Evolutionary conservation across 2,329 filamentous ascomycete species (phyloP).

Genomic region (Leptographium radiaticola): DNA sequence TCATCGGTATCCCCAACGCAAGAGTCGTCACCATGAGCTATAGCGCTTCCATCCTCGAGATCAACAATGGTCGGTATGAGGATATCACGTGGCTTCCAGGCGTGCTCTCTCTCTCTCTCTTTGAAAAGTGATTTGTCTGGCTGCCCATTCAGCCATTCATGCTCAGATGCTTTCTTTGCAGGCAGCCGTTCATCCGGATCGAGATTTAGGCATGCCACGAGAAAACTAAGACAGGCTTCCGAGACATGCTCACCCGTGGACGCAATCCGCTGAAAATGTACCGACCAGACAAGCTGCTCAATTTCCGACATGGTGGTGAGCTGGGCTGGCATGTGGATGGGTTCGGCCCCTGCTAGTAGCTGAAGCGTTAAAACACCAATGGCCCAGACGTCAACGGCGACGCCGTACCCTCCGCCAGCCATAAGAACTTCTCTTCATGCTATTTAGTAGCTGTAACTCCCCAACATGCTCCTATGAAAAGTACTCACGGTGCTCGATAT

Average conservation of each 20-base stretch:
- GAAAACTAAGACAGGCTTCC: constrained; percentile 6
- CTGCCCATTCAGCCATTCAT: constrained; percentile 8
- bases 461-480: too few species aligned
- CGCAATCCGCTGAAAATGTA: constrained; percentile 1
- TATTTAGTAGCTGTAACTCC: neutral
- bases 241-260: constrained; percentile 5
- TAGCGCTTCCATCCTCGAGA: neutral
- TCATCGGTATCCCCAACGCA: neutral
- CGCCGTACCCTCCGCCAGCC: constrained; percentile 16
- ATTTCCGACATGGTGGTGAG: constrained; percentile 6
- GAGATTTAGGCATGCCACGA: constrained; percentile 7
- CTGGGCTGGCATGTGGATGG: constrained; percentile 10
- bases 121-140: constrained; percentile 3
- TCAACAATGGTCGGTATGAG: constrained; percentile 9
- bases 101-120: constrained; percentile 1
- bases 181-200: constrained; percentile 5
- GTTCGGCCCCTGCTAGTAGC: constrained; percentile 15
- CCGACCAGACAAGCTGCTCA: constrained; percentile 4
- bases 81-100: constrained; percentile 10
- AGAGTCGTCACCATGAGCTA: neutral
- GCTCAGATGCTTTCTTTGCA: constrained; percentile 2
- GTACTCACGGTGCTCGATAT: constrained; percentile 36
- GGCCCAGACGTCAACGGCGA: constrained; percentile 38
- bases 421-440: constrained; percentile 25
- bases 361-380: constrained; percentile 32